Base-by-base conservation (phyloP, 176 grass and related monocot genomes). In the Ananas comosus region DNA sequence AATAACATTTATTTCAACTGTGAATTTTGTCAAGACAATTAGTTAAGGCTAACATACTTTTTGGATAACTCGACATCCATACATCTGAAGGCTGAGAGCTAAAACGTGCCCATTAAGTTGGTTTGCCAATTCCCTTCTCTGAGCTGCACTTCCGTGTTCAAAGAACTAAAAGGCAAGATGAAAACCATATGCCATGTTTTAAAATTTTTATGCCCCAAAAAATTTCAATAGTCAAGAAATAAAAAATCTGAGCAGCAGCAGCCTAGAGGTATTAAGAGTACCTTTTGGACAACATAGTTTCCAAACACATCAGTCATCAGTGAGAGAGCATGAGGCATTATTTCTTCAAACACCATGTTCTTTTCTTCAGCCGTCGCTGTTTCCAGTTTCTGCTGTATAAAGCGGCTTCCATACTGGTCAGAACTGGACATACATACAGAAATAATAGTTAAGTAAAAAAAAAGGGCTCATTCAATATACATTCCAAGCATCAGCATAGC, bases 381-480 rank as follows among this genome's bases (percentile, higher is more conserved):
- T 88, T 96, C 92, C 49, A 96, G 92, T 81, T 91, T 96, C 72
- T 96, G 92, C 69, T 96, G 92, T 79, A 96, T 96, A 76, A 96
- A 96, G 54, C 92, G 88, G 12, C 92, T 96, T 64, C 92, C 92
- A 68, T 96, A 96, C 72, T 96, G 92, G 72, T 96, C 92, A 71
- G 85, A 80, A 68, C 92, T 96, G 85, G 51, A 81, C 61, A 83
- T 11, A 29, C 63, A 52, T 83, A 64, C 3, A 53, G 69, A 69
- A 81, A 18, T 19, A 59, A 61, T 10, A 61, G 56, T 61, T 8
- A 11, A 61, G 7, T 18, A 1, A 61, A 16, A 3, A 59, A 18
- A 56, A 56, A 4, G 4, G 16, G 56, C 21, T 61, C 17, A 22
- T 1, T 18, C 10, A 42, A 42, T 42, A 42, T 4, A 42, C 33